Evolutionary conservation across 805 yeast species (phyloP).

Genomic region (Kodamaea kakaduensis): DNA sequence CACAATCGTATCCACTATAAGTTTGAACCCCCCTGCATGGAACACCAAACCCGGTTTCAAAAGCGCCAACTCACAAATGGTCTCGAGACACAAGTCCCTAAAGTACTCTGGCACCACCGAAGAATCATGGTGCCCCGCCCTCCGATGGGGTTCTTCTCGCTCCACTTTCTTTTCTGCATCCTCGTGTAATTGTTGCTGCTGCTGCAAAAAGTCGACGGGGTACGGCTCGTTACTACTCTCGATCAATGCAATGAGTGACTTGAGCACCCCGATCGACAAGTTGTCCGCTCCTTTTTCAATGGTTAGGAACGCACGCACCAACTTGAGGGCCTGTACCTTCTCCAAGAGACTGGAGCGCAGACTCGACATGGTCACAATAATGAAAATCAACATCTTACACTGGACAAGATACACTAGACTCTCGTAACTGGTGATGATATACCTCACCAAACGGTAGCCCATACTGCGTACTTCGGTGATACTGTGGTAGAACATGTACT

Average conservation of each 20-base stretch:
- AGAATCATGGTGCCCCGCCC: neutral
- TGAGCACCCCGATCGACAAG: conserved; percentile 59
- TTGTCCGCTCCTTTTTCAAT: conserved; percentile 47
- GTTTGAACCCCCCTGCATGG: conserved; percentile 52
- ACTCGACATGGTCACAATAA: conserved; percentile 62
- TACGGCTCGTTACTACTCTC: conserved; percentile 10
- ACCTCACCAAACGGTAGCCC: conserved; percentile 71
- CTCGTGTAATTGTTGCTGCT: neutral
- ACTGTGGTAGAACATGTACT: conserved; percentile 53
- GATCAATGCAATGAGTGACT: conserved; percentile 47
- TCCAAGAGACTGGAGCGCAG: conserved; percentile 54
- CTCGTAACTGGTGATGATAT: conserved; percentile 51
- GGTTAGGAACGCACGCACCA: conserved; percentile 59
- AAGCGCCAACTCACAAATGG: conserved; percentile 35
- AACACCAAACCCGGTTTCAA: conserved; percentile 40
- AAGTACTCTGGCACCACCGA: conserved; percentile 25
- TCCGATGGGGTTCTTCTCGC: no score
- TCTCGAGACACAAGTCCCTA: conserved; percentile 43
- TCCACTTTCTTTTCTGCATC: neutral
- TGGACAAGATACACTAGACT: conserved; percentile 53
- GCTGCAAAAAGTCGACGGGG: conserved; percentile 3
- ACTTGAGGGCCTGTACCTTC: conserved; percentile 71
- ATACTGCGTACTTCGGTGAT: conserved; percentile 64
- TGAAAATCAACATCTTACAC: conserved; percentile 55
- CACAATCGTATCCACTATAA: conserved; percentile 38